phyloP scores from a whole-genome alignment of 2,329 filamentous ascomycete species.

The Fusarium sp. region DNA sequence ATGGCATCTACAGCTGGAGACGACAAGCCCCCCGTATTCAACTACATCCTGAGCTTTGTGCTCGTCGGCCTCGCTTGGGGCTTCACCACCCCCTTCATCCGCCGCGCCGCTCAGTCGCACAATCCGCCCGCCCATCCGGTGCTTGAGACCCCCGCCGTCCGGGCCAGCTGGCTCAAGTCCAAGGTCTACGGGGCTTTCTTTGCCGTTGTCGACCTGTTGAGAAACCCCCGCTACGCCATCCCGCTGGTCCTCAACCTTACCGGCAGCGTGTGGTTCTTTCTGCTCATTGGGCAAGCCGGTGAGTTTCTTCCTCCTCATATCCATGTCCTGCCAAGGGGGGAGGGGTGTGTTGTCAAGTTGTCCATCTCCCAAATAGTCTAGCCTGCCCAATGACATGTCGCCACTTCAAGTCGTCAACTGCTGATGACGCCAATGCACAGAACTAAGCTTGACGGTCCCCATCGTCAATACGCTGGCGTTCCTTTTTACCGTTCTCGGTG shows the following conservation, averaged over 20 bases:
- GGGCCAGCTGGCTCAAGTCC: conserved; percentile 72
- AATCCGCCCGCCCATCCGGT: conserved; percentile 73
- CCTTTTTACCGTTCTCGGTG: conserved; percentile 93
- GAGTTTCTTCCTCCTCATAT: conserved; percentile 52
- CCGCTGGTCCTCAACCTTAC: conserved; percentile 91
- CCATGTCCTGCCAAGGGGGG: conserved; percentile 8
- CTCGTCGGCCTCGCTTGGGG: conserved; percentile 95
- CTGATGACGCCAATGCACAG: conserved; percentile 61
- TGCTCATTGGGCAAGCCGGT: conserved; percentile 94
- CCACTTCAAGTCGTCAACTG: conserved; percentile 20
- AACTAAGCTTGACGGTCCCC: conserved; percentile 92
- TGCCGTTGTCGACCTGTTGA: conserved; percentile 82
- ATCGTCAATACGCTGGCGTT: conserved; percentile 96
- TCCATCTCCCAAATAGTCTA: conserved; percentile 29
- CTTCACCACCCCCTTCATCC: conserved; percentile 93
- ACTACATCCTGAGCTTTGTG: conserved; percentile 90
- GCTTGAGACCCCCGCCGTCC: conserved; percentile 66
- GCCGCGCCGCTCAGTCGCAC: conserved; percentile 85
- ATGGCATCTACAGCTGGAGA: conserved; percentile 33
- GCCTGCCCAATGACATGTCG: conserved; percentile 29
- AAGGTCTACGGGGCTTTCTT: conserved; percentile 79
- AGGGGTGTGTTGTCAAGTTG: conserved; percentile 18
- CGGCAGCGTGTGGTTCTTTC: conserved; percentile 96
- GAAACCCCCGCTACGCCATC: conserved; percentile 86
- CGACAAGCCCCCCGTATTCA: conserved; percentile 72